A percentile compares a stretch with the other conserved stretches of the same genome.
phyloP scores from a whole-genome alignment of 441 rosid species.

The Pelargonium fulgidum region DNA sequence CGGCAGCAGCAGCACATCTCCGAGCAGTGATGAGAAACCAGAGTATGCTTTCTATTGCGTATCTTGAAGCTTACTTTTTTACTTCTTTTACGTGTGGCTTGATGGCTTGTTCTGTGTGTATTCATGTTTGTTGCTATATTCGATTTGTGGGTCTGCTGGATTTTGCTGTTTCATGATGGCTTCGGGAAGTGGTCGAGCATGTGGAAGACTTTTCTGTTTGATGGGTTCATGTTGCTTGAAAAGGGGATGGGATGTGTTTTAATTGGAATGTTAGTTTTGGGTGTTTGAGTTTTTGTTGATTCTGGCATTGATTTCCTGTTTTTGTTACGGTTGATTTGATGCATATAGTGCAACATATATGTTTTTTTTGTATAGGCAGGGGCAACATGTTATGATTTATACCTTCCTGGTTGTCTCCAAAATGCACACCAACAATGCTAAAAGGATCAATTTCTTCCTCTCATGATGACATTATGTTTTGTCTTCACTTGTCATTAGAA shows the following conservation, averaged over 20 bases:
- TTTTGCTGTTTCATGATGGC: constrained; percentile 2
- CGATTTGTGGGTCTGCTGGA: constrained; percentile 15
- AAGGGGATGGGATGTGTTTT: constrained; percentile 10
- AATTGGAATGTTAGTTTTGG: constrained; percentile 17
- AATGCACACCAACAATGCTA: neutral
- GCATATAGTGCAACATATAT: neutral
- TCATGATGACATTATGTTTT: constrained; percentile 4
- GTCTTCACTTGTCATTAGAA: constrained; percentile 2
- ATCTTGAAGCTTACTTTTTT: neutral
- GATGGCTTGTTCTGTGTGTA: neutral
- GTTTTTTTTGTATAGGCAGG: constrained; percentile 4
- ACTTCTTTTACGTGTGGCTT: constrained; percentile 14
- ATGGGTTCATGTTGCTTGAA: constrained; percentile 9
- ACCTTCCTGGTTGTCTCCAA: constrained; percentile 14
- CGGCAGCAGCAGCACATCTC: constrained; percentile 30
- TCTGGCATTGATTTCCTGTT: constrained; percentile 14
- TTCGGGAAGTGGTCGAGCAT: neutral
- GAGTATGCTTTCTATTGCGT: constrained; percentile 33
- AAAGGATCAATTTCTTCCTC: neutral
- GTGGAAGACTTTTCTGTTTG: neutral
- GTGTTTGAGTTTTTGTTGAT: constrained; percentile 10
- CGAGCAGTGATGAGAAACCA: constrained; percentile 50
- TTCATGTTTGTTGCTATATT: constrained; percentile 12
- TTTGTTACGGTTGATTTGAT: constrained; percentile 14
- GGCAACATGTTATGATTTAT: constrained; percentile 32